Conservation (phyloP, 176 grass and related monocot genomes). For the Juncus effusus region DNA sequence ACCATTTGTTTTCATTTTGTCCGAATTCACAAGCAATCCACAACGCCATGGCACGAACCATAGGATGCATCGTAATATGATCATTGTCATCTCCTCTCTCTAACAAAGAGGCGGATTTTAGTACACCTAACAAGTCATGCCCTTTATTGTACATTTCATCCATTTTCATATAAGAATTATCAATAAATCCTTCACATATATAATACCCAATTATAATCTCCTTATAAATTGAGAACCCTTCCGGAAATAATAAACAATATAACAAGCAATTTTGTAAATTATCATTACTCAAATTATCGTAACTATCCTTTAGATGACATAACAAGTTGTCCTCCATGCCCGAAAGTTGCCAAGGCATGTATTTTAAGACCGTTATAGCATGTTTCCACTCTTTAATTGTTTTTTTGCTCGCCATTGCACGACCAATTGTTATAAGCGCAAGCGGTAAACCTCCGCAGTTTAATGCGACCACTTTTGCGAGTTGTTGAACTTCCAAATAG, state of each 20-base stretch:
- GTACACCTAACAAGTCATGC: slow-evolving; percentile 8
- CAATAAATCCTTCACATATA: slow-evolving; percentile 20
- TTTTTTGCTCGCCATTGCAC: slow-evolving; percentile 31
- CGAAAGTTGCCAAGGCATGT: slow-evolving; percentile 6
- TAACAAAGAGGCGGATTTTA: slow-evolving; percentile 8
- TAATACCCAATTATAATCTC: slow-evolving; percentile 16
- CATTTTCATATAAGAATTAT: slow-evolving; percentile 9
- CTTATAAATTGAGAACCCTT: slow-evolving; percentile 25
- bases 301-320: slow-evolving; percentile 25
- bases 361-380: slow-evolving; percentile 2
- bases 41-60: slow-evolving; percentile 25
- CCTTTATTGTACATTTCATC: background rate
- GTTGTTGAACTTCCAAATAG: slow-evolving; percentile 14
- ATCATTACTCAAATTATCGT: slow-evolving; percentile 16
- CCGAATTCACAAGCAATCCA: slow-evolving; percentile 25
- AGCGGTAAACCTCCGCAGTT: slow-evolving; percentile 38
- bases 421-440: slow-evolving; percentile 18
- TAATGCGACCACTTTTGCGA: background rate
- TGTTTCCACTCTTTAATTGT: slow-evolving; percentile 24
- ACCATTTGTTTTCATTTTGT: slow-evolving; percentile 24
- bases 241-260: slow-evolving; percentile 18
- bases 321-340: slow-evolving; percentile 24
- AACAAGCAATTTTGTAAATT: slow-evolving; percentile 18
- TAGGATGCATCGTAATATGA: slow-evolving; percentile 23
- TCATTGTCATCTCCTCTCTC: slow-evolving; percentile 4